Base-by-base conservation (phyloP, 1,284 basidiomycete species). In the Schizophyllum amplum region DNA sequence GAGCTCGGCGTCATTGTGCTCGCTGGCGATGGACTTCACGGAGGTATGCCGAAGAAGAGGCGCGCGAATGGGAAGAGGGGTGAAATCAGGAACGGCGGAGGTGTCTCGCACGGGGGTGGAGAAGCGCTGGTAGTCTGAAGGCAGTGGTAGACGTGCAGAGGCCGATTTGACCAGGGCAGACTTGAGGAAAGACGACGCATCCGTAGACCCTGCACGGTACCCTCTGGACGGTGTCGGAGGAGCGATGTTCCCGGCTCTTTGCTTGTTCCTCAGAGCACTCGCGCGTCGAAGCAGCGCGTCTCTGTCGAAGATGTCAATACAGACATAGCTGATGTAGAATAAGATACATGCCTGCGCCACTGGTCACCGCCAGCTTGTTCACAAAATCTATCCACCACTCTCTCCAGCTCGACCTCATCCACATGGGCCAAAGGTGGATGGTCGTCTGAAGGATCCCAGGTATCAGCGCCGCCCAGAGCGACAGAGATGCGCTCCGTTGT, bases 401-500 rank as follows among this genome's bases (percentile, higher is more conserved):
- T 69, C 9, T 78, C 78, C 2, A 80, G 65, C 2, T 71, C 68
- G 13, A 89, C 73, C 5, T 72, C 67, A 53, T 81, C 79, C 3
- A 78, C 78, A 51, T 76, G 69, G 0, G 74, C 81, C 51, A 86
- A 62, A 7, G 65, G 63, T 21, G 72, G 69, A 5, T 61, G 65
- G 26, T 59, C 57, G 33, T 60, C 49, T 9, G 54, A 27, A 42
- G 53, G 23, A 21, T 26, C 17, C 21, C 24, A 47, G n/a, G 24
- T 55, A 42, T 42, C 33, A 42, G 11, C 33, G 13, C 33, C 33
- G 33, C 7, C 33, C 13, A 42, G 4, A 1, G 73, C 80, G 25
- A 79, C 62, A 5, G 75, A 72, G 23, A 85, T 67, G 20, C 85
- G 73, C 67, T 86, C 84, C 56, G 87, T 84, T 5, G 84, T 84